A percentile compares a stretch with the other conserved stretches of the same genome.
These are phyloP conservation scores for Kockiozyma suomiensis DNA, from an alignment of 805 yeast genomes.

Conservation along the genomic window DNA sequence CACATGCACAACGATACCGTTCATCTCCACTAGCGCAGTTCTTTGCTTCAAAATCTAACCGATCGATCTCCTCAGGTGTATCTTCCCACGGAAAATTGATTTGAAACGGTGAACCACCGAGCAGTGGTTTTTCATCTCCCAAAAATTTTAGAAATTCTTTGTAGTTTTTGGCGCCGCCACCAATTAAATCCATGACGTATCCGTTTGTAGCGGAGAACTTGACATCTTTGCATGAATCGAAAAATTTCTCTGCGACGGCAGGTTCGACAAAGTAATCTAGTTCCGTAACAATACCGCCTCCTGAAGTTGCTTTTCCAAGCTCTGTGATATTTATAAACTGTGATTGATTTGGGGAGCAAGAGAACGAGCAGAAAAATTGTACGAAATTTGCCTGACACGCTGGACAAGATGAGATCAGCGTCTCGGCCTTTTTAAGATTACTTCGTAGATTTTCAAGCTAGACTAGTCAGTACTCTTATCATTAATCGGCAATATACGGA, in stretches of 20 bases:
- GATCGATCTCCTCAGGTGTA: constrained; percentile 24
- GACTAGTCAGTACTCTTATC: not conserved
- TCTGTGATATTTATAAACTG: constrained; percentile 68
- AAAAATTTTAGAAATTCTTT: constrained; percentile 76
- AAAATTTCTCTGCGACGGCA: constrained; percentile 64
- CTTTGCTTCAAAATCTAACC: constrained; percentile 34
- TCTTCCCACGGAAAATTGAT: constrained; percentile 68
- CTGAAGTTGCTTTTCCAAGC: constrained; percentile 49
- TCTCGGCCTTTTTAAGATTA: constrained; percentile 73
- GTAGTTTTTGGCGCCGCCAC: constrained; percentile 91
- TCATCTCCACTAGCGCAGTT: constrained; percentile 62
- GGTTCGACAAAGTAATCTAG: constrained; percentile 64
- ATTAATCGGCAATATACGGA: not conserved
- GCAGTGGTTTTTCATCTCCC: constrained; percentile 90
- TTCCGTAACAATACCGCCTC: constrained; percentile 67
- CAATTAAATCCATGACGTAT: constrained; percentile 92
- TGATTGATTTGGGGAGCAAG: constrained; percentile 86
- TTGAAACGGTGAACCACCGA: constrained; percentile 96
- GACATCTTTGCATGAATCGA: constrained; percentile 82
- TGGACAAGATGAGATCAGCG: constrained; percentile 85
- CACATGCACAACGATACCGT: constrained; percentile 77
- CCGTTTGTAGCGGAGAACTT: constrained; percentile 95
- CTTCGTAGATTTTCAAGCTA: constrained; percentile 50
- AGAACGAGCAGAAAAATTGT: constrained; percentile 78
- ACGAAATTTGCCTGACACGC: constrained; percentile 88